Percentiles rank a stretch among this genome's conserved stretches.
Evolutionary conservation across 1,139 yeast species (phyloP).

Genomic region (Hyphopichia fennica): DNA sequence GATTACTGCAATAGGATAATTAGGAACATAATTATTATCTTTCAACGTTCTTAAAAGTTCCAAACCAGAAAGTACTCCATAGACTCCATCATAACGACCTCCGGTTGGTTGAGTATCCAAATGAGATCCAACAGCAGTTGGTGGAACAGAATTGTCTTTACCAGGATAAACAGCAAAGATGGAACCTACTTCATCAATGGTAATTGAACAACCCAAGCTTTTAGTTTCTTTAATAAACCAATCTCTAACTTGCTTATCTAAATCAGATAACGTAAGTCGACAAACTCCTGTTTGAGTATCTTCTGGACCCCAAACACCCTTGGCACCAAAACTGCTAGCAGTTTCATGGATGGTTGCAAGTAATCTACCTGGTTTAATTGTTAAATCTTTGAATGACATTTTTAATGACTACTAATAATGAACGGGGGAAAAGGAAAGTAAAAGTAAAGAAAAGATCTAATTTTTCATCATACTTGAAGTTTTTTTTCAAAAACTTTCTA

Average conservation of each 20-base stretch:
- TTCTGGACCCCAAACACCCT: conserved; percentile 59
- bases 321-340: conserved; percentile 59
- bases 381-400: background rate
- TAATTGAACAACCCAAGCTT: conserved; percentile 55
- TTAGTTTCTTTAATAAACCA: conserved; percentile 61
- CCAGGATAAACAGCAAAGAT: conserved; percentile 69
- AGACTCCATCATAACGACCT: conserved; percentile 72
- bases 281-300: conserved; percentile 61
- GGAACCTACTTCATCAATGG: conserved; percentile 64
- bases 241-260: conserved; percentile 64
- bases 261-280: conserved; percentile 59
- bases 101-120: conserved; percentile 81
- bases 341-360: conserved; percentile 62
- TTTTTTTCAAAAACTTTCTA: too few relatives aligned
- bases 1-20: conserved; percentile 63
- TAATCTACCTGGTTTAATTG: conserved; percentile 32
- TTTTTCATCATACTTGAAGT: too few relatives aligned
- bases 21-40: conserved; percentile 56
- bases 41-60: conserved; percentile 66
- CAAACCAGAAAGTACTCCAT: conserved; percentile 66
- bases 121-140: conserved; percentile 74
- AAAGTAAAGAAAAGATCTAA: too few relatives aligned
- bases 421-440: too few relatives aligned
- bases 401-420: too few relatives aligned
- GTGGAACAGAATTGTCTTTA: conserved; percentile 39